Evolutionary conservation across 225 moss, liverwort and hornwort genomes (phyloP), one percentile per base, ranked within the genome.

Genomic region (Ulota crispa): DNA sequence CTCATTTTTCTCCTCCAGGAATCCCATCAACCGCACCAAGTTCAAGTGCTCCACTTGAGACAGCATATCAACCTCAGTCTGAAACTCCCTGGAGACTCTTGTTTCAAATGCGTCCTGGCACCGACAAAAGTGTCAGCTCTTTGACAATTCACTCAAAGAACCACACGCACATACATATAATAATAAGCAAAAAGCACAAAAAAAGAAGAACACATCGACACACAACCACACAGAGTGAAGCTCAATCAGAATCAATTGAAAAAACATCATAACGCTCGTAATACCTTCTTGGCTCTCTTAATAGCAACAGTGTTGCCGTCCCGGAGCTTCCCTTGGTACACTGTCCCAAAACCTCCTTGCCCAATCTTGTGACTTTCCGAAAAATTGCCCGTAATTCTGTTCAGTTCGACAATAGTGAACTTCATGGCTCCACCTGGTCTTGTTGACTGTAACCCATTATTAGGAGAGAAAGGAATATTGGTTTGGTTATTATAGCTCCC

Each of bases 211-310:
- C 14, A 45, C 14, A 57, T 42, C 37, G 3, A 4, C 24, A 26
- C 4, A 24, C 61, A 61, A 61, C 28, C 4, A 12, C 8, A 28
- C 23, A 26, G 13, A 63, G 2, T 52, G 64, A 2, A 78, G 50
- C 39, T 56, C 70, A 62, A 76, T 54, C 10, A 41, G 21, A 27
- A 67, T 60, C 34, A 52, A 77, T 7, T 47, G 47, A 54, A 18
- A 62, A 55, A 41, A 69, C 41, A 62, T 31, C 20, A 11, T 31
- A 9, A 71, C 27, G 36, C 66, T 62, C 11, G n/a, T 30, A 64
- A 81, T 83, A 98, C 97, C 95, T 95, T 98, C 86, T 94, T 98
- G 70, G 97, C 97, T 82, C 97, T 91, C 75, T 98, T 98, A 64
- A 98, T 94, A 61, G 95, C 97, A 73, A 98, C 93, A 68, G 88